phyloP scores from a whole-genome alignment of 306 rosid species.

The Acacia confusa region DNA sequence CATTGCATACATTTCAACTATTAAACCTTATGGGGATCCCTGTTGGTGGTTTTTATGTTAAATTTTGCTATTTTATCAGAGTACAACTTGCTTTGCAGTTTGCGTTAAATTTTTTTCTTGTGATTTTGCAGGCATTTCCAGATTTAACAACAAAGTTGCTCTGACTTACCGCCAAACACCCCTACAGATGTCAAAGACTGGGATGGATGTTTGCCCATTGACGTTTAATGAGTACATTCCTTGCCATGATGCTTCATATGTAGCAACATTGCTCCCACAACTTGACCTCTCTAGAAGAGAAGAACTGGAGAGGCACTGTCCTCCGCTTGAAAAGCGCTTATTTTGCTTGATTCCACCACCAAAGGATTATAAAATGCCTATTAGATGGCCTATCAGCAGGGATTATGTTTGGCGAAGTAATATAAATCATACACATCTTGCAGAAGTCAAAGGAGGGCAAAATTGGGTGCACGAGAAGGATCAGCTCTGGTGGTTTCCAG shows the following conservation, averaged over 20 bases:
- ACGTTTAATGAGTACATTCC: constrained; percentile 78
- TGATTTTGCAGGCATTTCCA: constrained; percentile 49
- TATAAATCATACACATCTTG: constrained; percentile 87
- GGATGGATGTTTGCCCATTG: constrained; percentile 86
- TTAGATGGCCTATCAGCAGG: constrained; percentile 87
- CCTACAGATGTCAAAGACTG: constrained; percentile 58
- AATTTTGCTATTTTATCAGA: constrained; percentile 3
- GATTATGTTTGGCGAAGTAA: constrained; percentile 96
- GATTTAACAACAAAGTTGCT: constrained; percentile 60
- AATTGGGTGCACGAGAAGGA: constrained; percentile 93
- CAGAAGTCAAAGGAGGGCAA: constrained; percentile 96
- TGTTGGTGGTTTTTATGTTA: not conserved
- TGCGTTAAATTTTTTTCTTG: constrained; percentile 5
- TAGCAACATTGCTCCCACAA: constrained; percentile 48
- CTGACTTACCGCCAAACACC: constrained; percentile 60
- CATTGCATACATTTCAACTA: not conserved
- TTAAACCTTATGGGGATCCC: not conserved
- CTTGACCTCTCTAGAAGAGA: constrained; percentile 74
- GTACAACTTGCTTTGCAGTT: constrained; percentile 2
- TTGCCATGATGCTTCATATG: constrained; percentile 71
- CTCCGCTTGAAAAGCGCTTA: constrained; percentile 68
- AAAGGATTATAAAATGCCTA: constrained; percentile 75
- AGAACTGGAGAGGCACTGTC: constrained; percentile 93
- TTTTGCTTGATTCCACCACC: constrained; percentile 95
- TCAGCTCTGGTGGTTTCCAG: constrained; percentile 95